Evolutionary conservation across 768 basidiomycete species (phyloP), one percentile per base, ranked within the genome.

Genomic region (Chalciporus pseudorubinellus): DNA sequence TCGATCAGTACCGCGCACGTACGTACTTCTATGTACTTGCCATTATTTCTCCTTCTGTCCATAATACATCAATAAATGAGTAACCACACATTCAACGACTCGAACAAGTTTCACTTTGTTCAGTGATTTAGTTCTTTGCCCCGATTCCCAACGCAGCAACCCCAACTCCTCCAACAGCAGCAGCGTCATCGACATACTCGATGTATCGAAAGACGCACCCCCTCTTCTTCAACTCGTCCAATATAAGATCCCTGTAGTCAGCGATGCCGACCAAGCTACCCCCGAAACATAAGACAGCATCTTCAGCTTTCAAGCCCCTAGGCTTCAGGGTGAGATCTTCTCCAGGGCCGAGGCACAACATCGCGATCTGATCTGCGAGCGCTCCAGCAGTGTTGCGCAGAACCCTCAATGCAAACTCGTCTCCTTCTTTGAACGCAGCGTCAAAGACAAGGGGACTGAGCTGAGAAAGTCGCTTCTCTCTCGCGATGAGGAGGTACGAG

Each of bases 391-490:
- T 79, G 0, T 63, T 73, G 14, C 69, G 68, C 11, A 92, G 68
- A 24, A 91, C 79, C 24, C 72, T 72, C 42, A 84, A 58, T 1
- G 89, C 89, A 26, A 90, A 74, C 34, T 78, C 72, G 59, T 92
- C 89, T 14, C 67, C 65, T 41, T 87, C 77, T 38, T 82, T 77
- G 68, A 91, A 89, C 6, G 88, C 89, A 1, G 87, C 81, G 3
- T 76, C 70, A 63, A 93, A 92, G n/a, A 92, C 87, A 39, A 90
- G 66, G 3, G 89, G 89, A 4, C 84, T 72, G 16, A 92, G 82
- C 31, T 80, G 77, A 3, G 89, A 89, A 12, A 92, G 73, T 1
- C 90, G 81, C 59, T 85, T 85, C 71, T 93, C 89, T 52, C 84
- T 78, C 6, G 78, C 67, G 38, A 78, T 59, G 21, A 46, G 63